Base-by-base conservation (phyloP, 1,284 basidiomycete species). In the Pyrrhoderma noxium region DNA sequence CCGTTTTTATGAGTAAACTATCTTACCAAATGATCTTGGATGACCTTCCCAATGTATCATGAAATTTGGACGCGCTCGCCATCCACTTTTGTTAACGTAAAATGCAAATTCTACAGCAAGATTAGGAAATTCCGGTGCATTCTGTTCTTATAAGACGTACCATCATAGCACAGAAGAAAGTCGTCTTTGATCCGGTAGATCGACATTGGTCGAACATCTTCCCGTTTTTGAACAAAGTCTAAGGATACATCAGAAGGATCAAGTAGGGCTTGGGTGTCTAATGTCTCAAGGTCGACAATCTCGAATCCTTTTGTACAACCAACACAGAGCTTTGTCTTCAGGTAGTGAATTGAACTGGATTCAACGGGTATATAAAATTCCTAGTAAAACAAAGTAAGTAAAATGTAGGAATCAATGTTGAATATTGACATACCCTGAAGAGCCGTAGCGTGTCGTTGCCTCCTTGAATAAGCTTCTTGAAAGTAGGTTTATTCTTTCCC, bases 341-440 rank as follows among this genome's bases (percentile, higher is more conserved):
- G 77, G 72, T 97, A 98, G 70, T 98, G 93, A 45, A 99, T 90
- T 8, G 93, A 97, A 57, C 84, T 92, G 46, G 92, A 95, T 68
- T 98, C 94, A 14, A 96, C 92, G 0, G 96, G 95, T 54, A 99
- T 97, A 67, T 99, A 99, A 69, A 99, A 99, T 68, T 99, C 92
- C 89, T 93, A 60, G 19, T 60, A 13, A 8, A 13, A 16, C 8
- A 23, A 44, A 38, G 8, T 21, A 50, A 45, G 14, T 16, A n/a
- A 11, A 42, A 35, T 25, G 18, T 31, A 34, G 19, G 18, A 36
- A 27, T n/a, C 14, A 25, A 16, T 5, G 36, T 23, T 16, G 19
- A 38, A 22, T 38, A 14, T 18, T 8, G 11, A 69, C 80, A 47
- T 59, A 89, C 91, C 74, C 93, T 92, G 79, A 96, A 98, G 31